Percentiles rank a stretch among this genome's conserved stretches.
Conservation (phyloP, 805 yeast genomes). For the Yamadazyma phyllophila region DNA sequence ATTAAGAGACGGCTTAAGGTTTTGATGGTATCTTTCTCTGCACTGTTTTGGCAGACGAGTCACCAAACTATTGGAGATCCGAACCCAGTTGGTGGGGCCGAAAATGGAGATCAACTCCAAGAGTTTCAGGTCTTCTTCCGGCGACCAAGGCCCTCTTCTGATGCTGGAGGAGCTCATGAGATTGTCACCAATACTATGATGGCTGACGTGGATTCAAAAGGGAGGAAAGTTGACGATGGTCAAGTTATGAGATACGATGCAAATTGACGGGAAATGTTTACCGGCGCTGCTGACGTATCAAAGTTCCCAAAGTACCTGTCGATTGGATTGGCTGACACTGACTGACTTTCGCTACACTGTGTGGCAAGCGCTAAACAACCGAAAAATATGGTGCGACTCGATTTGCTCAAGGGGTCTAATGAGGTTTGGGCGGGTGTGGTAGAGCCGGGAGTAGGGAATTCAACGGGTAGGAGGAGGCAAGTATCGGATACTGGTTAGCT, state of each 20-base stretch:
- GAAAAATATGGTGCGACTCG: background rate
- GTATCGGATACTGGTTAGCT: background rate
- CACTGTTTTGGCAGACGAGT: constrained; percentile 90
- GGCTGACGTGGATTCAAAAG: too few species aligned
- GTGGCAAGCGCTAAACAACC: background rate
- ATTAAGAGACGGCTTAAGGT: constrained; percentile 79
- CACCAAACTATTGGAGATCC: constrained; percentile 68
- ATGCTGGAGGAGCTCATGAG: background rate
- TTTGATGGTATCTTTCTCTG: constrained; percentile 88
- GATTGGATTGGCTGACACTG: background rate
- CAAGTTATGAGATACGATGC: background rate
- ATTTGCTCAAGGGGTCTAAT: background rate
- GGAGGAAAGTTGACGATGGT: too few species aligned
- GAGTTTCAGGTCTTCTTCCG: constrained; percentile 74
- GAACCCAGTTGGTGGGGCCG: constrained; percentile 89
- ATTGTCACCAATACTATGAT: background rate
- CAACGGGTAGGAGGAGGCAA: too few species aligned
- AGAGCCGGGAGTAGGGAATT: too few species aligned
- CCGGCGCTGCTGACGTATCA: too few species aligned
- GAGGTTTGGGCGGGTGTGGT: background rate
- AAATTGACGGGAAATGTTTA: too few species aligned
- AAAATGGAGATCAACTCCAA: constrained; percentile 64
- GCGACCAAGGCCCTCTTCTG: constrained; percentile 86
- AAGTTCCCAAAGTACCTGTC: background rate
- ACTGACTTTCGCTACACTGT: background rate